Evolutionary conservation across 192 early-diverging fungal genomes (phyloP), one percentile per base, ranked within the genome.

Genomic region (Martensiomyces pterosporus): DNA sequence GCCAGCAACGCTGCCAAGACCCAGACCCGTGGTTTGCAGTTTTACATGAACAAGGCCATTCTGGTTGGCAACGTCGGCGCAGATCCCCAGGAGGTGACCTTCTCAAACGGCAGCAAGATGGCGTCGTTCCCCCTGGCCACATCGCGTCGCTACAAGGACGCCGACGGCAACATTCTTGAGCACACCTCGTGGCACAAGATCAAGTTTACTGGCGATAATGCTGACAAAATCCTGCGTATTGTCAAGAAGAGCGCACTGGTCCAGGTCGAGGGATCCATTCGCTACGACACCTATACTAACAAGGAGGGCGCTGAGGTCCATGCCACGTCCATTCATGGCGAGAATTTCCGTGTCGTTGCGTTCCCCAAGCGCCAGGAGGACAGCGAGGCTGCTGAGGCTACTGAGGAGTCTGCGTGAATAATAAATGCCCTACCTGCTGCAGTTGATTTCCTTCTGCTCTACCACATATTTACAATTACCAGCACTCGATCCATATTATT

Each of bases 121-220:
- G 69, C 67, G 22, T 67, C 60, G 26, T 86, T 83, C 50, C 69
- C 80, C n/a, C 64, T 86, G 40, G 85, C 83, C 32, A 86, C 85
- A 0, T 77, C 81, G 3, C 76, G 78, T 24, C 67, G 69, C 7
- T 74, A 75, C 52, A 79, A 79, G 64, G 82, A 86, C 50, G 54
- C 52, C n/a, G 78, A 82, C 24, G 80, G 82, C 47, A 82, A 87
- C 51, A 52, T 80, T 25, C 49, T 87, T 40, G 79, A 87, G 64
- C 71, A 74, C 26, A 85, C 83, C 17, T 79, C 79, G 49, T 87
- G 85, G 85, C 85, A 87, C 63, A 71, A 67, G 37, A 66, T 87
- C 51, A 50, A 57, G 26, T 72, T 70, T 47, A 47, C 64, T 19
- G 29, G 55, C 2, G 66, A 74, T 0, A 59, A 66, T 22, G 69